Base-by-base conservation (phyloP, 805 yeast genomes). In the Saturnispora halmiae region DNA sequence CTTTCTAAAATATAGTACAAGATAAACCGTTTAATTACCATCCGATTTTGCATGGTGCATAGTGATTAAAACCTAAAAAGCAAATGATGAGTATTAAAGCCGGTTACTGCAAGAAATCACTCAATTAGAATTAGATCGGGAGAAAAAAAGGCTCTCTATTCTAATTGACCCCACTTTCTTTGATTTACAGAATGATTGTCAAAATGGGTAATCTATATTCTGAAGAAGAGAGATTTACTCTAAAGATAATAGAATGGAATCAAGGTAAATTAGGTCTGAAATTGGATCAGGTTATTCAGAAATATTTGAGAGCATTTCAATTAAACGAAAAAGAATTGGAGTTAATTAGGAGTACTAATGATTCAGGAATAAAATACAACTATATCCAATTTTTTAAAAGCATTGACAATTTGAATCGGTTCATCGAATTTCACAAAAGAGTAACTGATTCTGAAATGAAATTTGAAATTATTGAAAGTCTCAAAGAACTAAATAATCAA, bases 311-410 rank as follows among this genome's bases (percentile, higher is more conserved):
- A 35, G 16, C 36, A 11, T 10, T 34, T 32, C 45, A 43, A 28
- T 33, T 43, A 16, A 18, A 41, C 13, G 47, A 46, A 8, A 31
- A 42, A 21, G 46, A 43, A n/a, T 40, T 49, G 21, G 52, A 50
- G 29, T 19, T 55, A 15, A 40, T 52, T 16, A 44, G 53, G 41
- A 44, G 47, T 28, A 48, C 51, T 4, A 44, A 36, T 37, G 47
- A 43, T 29, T 34, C 41, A 25, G 43, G 39, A 25, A 33, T 44
- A 18, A 36, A 36, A 30, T 31, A 19, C n/a, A 32, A 45, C 24
- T 55, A 46, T 34, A 43, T 55, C 14, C 45, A 42, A 15, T 44
- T 47, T 49, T 34, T 19, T 15, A 22, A 34, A 36, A n/a, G 18
- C 9, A 34, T 31, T 3, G 34, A 15, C 19, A 31, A 31, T 31